These are phyloP conservation scores for Sugiyamaella novakii DNA, from an alignment of 1,139 yeast genomes.

Conservation along the genomic window DNA sequence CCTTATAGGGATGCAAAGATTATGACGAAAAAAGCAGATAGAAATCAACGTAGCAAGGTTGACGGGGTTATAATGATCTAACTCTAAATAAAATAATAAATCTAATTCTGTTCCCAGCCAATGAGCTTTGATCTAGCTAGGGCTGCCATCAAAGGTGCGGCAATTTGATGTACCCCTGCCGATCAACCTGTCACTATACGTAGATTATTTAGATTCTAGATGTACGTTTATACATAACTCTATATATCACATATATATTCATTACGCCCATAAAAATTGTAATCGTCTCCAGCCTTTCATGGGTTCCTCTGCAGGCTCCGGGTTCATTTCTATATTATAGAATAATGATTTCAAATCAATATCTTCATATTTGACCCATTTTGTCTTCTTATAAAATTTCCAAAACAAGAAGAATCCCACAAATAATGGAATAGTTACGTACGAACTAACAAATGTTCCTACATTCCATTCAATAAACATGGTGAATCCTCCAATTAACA, in stretches of 20 bases:
- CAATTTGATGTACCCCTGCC: no score
- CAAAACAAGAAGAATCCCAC: constrained; percentile 48
- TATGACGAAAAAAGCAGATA: no score
- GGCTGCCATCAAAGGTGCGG: no score
- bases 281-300: constrained; percentile 15
- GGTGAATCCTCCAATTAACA: constrained; percentile 19
- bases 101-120: no score
- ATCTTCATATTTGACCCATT: constrained; percentile 15
- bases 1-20: no score
- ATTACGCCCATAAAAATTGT: constrained; percentile 15
- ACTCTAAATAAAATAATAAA: no score
- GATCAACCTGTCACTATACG: no score
- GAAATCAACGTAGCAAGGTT: no score
- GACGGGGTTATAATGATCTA: no score
- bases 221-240: neutral
- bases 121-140: no score
- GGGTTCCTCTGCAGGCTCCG: constrained; percentile 17
- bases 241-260: neutral
- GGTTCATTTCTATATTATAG: constrained; percentile 10
- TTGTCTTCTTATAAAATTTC: constrained; percentile 18
- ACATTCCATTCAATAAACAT: constrained; percentile 27
- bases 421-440: constrained; percentile 60
- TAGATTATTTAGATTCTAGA: no score
- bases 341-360: constrained; percentile 17
- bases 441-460: constrained; percentile 60